Evolutionary conservation across 495 filamentous ascomycete species (phyloP).

Genomic region (Penicillium mononematosum): DNA sequence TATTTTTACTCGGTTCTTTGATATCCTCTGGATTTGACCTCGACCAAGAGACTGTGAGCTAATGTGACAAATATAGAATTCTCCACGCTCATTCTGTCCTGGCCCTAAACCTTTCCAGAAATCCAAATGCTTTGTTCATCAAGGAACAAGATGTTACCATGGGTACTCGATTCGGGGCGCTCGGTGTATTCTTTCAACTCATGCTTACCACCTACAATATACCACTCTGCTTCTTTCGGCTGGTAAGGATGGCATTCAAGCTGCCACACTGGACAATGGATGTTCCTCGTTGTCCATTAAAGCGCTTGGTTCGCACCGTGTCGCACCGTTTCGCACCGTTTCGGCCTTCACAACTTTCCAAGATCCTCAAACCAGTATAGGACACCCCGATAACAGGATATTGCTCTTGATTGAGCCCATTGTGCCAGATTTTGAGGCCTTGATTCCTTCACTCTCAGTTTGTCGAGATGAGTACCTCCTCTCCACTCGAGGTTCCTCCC

Average conservation of each 20-base stretch:
- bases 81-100: not conserved
- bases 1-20: conserved; percentile 2
- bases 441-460: not conserved
- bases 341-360: not conserved
- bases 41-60: not conserved
- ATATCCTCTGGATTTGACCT: not conserved
- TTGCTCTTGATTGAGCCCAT: not conserved
- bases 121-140: conserved; percentile 1
- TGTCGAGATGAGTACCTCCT: not conserved
- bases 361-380: not conserved
- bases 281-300: conserved; percentile 4
- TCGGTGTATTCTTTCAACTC: conserved; percentile 5
- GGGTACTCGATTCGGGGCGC: not conserved
- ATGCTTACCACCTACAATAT: conserved; percentile 1
- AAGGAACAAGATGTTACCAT: not conserved
- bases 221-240: not conserved
- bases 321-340: not conserved
- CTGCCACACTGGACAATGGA: not conserved
- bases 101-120: not conserved
- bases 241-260: not conserved
- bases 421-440: not conserved
- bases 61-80: conserved; percentile 9
- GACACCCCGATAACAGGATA: not conserved
- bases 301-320: not conserved
- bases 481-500: not conserved